phyloP scores from a whole-genome alignment of 2,329 filamentous ascomycete species.

The Colletotrichum trifolii region DNA sequence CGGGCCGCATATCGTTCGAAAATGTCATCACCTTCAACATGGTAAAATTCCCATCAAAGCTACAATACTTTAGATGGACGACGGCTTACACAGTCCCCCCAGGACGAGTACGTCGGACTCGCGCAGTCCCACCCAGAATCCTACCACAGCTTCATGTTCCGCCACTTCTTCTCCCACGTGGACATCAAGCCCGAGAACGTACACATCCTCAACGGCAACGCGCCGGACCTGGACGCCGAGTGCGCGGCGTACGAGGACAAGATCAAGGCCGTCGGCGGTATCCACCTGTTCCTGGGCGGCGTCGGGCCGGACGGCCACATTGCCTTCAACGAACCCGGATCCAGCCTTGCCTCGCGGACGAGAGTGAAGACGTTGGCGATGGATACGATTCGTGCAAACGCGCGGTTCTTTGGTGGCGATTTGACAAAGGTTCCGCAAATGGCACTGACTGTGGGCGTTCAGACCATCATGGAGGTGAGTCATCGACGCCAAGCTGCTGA shows the following conservation, averaged over 20 bases:
- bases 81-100: constrained; percentile 21
- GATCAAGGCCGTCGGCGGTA: constrained; percentile 75
- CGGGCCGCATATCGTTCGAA: constrained; percentile 56
- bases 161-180: constrained; percentile 80
- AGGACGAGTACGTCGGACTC: constrained; percentile 79
- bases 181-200: constrained; percentile 76
- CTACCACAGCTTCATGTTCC: constrained; percentile 88
- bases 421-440: constrained; percentile 38
- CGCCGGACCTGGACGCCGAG: constrained; percentile 74
- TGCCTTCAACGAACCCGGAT: constrained; percentile 85
- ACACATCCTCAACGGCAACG: constrained; percentile 80
- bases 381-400: constrained; percentile 81
- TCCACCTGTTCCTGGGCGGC: constrained; percentile 81
- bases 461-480: constrained; percentile 56
- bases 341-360: constrained; percentile 75
- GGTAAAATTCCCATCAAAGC: constrained; percentile 48
- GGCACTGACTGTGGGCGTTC: constrained; percentile 48
- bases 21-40: constrained; percentile 85
- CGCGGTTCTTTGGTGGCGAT: constrained; percentile 62
- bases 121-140: constrained; percentile 79
- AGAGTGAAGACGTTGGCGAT: constrained; percentile 82
- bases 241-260: constrained; percentile 79
- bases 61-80: neutral
- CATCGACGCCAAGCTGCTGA: constrained; percentile 49
- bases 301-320: constrained; percentile 84